Conservation (phyloP, 1,284 basidiomycete genomes). For the Microbotryomycetes sp. region DNA sequence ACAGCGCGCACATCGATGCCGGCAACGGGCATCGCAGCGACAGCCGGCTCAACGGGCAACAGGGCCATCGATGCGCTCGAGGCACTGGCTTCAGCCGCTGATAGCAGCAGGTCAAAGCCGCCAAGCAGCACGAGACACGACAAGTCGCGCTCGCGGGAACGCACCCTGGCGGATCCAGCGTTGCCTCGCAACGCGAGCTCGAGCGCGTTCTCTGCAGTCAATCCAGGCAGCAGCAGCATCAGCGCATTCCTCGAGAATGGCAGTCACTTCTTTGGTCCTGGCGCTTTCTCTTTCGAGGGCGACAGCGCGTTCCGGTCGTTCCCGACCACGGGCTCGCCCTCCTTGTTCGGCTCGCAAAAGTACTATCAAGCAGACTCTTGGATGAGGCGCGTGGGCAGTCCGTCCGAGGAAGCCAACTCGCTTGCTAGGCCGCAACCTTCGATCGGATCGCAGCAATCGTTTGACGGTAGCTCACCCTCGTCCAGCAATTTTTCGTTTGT, state of each 20-base stretch:
- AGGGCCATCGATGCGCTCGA: slow-evolving; percentile 9
- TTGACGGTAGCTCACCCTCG: slow-evolving; percentile 3
- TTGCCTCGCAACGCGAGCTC: slow-evolving; percentile 13
- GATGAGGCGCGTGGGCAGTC: neutral
- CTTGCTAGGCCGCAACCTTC: neutral
- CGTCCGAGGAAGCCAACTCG: neutral
- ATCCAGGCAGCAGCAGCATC: neutral
- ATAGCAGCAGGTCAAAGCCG: neutral
- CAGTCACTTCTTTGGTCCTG: slow-evolving; percentile 22
- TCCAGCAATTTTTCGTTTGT: neutral
- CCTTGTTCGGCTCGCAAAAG: neutral
- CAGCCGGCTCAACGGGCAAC: neutral
- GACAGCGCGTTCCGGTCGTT: slow-evolving; percentile 2
- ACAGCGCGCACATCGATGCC: neutral
- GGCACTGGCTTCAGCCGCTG: neutral
- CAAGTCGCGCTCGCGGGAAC: neutral
- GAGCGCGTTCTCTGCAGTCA: slow-evolving; percentile 9
- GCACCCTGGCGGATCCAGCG: neutral
- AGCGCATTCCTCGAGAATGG: neutral
- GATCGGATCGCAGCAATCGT: neutral
- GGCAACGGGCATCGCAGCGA: no score
- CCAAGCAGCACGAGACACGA: neutral
- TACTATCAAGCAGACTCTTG: neutral
- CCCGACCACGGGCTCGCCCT: neutral
- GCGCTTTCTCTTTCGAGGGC: slow-evolving; percentile 27